phyloP scores from a whole-genome alignment of 768 basidiomycete genomes.

The Cystofilobasidium macerans region DNA sequence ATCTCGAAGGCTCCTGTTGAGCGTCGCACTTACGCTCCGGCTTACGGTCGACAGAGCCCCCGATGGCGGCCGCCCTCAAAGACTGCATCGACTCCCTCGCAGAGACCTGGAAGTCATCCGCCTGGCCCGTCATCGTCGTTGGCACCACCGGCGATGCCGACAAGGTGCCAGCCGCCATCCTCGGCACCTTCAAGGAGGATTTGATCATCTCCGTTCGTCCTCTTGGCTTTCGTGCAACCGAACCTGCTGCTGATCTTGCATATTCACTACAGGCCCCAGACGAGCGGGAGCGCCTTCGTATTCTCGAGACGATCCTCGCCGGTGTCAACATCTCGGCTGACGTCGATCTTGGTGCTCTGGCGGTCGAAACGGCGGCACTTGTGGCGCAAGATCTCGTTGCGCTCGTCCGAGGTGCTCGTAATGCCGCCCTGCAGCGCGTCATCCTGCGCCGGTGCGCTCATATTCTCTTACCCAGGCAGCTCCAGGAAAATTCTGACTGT shows the following conservation, averaged over 20 bases:
- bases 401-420: slow-evolving; percentile 52
- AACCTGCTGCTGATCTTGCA: not conserved
- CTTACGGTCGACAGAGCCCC: slow-evolving; percentile 31
- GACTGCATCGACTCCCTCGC: slow-evolving; percentile 54
- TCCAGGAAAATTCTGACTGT: not conserved
- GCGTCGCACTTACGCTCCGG: too few species aligned
- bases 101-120: slow-evolving; percentile 50
- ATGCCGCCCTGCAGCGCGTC: slow-evolving; percentile 47
- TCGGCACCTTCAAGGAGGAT: slow-evolving; percentile 76
- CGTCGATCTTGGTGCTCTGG: slow-evolving; percentile 59
- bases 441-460: not conserved
- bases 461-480: not conserved
- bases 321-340: slow-evolving; percentile 53
- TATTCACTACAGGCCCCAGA: slow-evolving; percentile 55
- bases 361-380: slow-evolving; percentile 81
- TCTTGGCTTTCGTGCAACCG: not conserved
- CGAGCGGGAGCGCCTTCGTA: slow-evolving; percentile 58
- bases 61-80: slow-evolving; percentile 49
- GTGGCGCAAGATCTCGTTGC: slow-evolving; percentile 68
- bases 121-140: slow-evolving; percentile 62
- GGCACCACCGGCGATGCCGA: slow-evolving; percentile 61
- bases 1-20: too few species aligned
- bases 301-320: slow-evolving; percentile 47
- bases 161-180: slow-evolving; percentile 52
- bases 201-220: slow-evolving; percentile 55